Evolutionary conservation across 441 rosid genomes (phyloP).

Genomic region (Sinapis alba): DNA sequence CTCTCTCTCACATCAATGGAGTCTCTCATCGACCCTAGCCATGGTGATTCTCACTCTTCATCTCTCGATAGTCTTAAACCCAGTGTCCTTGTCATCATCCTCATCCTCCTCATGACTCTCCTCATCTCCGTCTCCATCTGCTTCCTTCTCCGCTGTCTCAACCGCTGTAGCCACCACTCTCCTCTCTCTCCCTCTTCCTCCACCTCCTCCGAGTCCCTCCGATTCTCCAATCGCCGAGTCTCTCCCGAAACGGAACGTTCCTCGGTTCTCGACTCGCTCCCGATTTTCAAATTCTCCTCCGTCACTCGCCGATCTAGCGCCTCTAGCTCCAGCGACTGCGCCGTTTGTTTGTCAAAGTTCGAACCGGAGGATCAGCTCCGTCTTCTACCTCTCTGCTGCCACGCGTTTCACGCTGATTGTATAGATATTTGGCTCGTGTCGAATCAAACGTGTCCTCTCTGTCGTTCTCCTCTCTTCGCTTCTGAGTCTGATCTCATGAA

Average conservation of each 20-base stretch:
- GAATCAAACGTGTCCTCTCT: constrained; percentile 89
- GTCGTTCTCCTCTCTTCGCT: constrained; percentile 68
- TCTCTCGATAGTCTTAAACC: constrained; percentile 62
- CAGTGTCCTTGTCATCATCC: constrained; percentile 56
- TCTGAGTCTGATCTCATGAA: constrained; percentile 67
- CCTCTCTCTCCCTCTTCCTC: too few species aligned
- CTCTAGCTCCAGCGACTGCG: constrained; percentile 60
- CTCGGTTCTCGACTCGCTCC: constrained; percentile 64
- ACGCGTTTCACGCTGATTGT: constrained; percentile 83
- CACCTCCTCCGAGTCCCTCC: constrained; percentile 32
- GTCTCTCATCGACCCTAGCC: constrained; percentile 38
- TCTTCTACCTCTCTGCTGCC: constrained; percentile 84
- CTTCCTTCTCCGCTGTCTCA: constrained; percentile 71
- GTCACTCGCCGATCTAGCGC: constrained; percentile 57
- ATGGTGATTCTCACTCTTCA: constrained; percentile 25
- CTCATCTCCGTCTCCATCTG: constrained; percentile 73
- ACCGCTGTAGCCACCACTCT: constrained; percentile 61
- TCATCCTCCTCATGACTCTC: constrained; percentile 62
- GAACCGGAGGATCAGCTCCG: constrained; percentile 78
- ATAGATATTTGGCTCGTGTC: constrained; percentile 77
- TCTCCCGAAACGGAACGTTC: constrained; percentile 46
- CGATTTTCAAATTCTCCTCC: constrained; percentile 73
- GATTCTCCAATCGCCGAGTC: constrained; percentile 42
- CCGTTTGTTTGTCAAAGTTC: constrained; percentile 81
- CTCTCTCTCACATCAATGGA: constrained; percentile 15